These are phyloP conservation scores for Penicillium chermesinum DNA, from an alignment of 495 filamentous ascomycete species.

Conservation along the genomic window DNA sequence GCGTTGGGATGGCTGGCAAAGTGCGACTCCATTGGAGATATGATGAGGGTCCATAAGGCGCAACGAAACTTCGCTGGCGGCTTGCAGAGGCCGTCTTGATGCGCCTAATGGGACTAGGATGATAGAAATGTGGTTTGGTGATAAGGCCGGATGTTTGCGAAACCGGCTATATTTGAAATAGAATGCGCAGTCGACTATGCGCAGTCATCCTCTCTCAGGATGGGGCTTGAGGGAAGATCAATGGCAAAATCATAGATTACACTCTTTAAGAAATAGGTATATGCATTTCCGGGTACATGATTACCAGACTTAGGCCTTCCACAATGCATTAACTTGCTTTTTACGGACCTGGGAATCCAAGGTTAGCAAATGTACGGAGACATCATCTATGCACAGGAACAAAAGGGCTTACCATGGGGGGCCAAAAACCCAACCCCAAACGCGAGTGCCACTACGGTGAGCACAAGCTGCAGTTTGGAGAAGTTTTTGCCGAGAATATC, in stretches of 20 bases:
- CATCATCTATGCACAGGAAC: background rate
- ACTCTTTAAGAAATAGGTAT: conserved; percentile 9
- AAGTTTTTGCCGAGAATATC: conserved; percentile 92
- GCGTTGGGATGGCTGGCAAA: too few relatives aligned
- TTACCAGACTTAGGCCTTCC: conserved; percentile 22
- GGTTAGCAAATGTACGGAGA: conserved; percentile 12
- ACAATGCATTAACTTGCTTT: conserved; percentile 40
- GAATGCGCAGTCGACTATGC: too few relatives aligned
- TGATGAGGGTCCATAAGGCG: too few relatives aligned
- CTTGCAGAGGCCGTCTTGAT: too few relatives aligned
- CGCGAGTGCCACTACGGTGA: conserved; percentile 73
- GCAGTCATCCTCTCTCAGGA: too few relatives aligned
- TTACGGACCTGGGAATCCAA: conserved; percentile 26
- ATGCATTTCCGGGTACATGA: conserved; percentile 2
- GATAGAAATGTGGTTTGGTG: too few relatives aligned
- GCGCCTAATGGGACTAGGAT: too few relatives aligned
- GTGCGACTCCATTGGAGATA: too few relatives aligned
- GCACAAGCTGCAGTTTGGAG: conserved; percentile 76
- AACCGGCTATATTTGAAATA: too few relatives aligned
- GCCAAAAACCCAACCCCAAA: conserved; percentile 69
- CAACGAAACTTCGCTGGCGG: too few relatives aligned
- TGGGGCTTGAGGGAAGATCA: background rate
- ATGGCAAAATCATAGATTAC: conserved; percentile 10
- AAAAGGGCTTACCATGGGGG: conserved; percentile 69
- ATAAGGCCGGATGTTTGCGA: too few relatives aligned